A percentile compares a stretch with the other conserved stretches of the same genome.
Conservation (phyloP, 2,329 filamentous ascomycete genomes). For the Penicillium crustosum region DNA sequence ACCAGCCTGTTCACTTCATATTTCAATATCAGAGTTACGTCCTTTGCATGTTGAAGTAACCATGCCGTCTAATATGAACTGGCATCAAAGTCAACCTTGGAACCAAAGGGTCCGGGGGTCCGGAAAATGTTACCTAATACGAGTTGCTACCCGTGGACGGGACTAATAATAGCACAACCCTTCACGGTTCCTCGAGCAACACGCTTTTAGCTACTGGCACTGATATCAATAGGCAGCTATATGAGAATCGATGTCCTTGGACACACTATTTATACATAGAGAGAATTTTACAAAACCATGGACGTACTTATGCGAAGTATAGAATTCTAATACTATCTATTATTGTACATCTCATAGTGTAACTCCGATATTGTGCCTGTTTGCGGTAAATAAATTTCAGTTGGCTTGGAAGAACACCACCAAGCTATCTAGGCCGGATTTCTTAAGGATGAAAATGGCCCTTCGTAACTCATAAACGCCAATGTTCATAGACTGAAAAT, state of each 20-base stretch:
- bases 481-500: background rate
- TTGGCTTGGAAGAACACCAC: background rate
- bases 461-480: background rate
- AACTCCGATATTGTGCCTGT: background rate
- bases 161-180: slow-evolving; percentile 3
- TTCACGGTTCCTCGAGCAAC: slow-evolving; percentile 5
- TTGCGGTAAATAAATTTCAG: slow-evolving; percentile 1
- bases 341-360: background rate
- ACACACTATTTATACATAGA: background rate
- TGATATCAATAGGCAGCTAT: background rate
- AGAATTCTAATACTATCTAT: background rate
- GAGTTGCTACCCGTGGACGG: background rate
- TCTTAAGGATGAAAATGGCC: background rate
- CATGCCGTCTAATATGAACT: background rate
- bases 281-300: background rate
- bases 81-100: background rate
- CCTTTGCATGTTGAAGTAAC: too few species aligned
- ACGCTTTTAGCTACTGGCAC: background rate
- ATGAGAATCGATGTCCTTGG: background rate
- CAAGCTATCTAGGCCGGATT: too few species aligned
- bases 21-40: too few species aligned
- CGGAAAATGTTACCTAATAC: background rate
- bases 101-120: background rate
- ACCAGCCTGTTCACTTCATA: background rate
- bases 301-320: background rate